Evolutionary conservation across 1,139 yeast genomes (phyloP).

Genomic region (Yamadazyma diddensiae): DNA sequence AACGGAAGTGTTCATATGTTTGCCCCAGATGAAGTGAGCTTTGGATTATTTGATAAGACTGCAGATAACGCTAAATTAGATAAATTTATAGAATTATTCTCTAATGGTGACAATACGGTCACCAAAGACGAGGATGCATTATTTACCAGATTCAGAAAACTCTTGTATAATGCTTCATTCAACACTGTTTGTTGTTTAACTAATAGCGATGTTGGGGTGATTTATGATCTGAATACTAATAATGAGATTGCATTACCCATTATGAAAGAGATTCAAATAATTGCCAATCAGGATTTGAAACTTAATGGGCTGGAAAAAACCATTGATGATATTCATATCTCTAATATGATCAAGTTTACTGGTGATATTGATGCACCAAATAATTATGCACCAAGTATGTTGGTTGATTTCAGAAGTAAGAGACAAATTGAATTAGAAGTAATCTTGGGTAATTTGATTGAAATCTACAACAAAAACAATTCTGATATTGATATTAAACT

Average conservation of each 20-base stretch:
- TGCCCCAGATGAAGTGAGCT: conserved; percentile 25
- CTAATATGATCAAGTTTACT: conserved; percentile 16
- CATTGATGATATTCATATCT: conserved; percentile 18
- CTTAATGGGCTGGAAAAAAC: conserved; percentile 13
- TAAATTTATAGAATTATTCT: conserved; percentile 25
- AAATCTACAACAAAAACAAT: conserved; percentile 9
- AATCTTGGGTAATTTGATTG: conserved; percentile 25
- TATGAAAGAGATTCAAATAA: conserved; percentile 23
- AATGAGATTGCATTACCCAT: conserved; percentile 18
- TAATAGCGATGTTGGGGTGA: conserved; percentile 25
- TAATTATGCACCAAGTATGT: conserved; percentile 33
- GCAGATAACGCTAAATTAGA: conserved; percentile 9
- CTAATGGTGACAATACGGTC: conserved; percentile 15
- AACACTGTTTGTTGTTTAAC: conserved; percentile 34
- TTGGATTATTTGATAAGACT: conserved; percentile 14
- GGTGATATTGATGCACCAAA: conserved; percentile 18
- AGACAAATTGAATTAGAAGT: conserved; percentile 32
- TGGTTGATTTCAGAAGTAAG: conserved; percentile 29
- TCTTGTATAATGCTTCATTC: conserved; percentile 34
- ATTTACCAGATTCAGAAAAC: conserved; percentile 29
- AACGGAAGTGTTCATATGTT: conserved; percentile 25
- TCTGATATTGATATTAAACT: conserved; percentile 9
- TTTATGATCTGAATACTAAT: conserved; percentile 12
- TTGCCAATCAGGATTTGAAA: conserved; percentile 23
- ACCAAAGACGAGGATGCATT: conserved; percentile 19